Percentiles rank a stretch among this genome's conserved stretches.
Evolutionary conservation across 1,139 yeast species (phyloP).

Genomic region (Diutina catenulata): DNA sequence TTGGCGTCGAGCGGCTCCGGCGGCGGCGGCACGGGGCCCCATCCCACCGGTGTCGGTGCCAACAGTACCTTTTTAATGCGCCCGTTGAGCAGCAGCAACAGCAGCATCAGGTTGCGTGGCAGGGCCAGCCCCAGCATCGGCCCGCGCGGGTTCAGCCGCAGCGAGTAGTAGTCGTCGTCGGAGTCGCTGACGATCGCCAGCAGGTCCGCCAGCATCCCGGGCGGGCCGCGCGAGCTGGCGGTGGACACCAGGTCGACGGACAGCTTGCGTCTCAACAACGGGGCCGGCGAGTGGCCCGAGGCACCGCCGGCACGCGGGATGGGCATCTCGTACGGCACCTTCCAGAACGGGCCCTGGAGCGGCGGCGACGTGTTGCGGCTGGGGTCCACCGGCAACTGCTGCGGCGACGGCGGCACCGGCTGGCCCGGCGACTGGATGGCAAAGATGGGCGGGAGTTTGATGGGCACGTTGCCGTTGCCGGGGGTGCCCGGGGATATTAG

Average conservation of each 20-base stretch:
- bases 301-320: constrained; percentile 9
- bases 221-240: constrained; percentile 18
- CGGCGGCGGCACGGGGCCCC: not conserved
- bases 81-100: constrained; percentile 36
- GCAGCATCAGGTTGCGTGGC: constrained; percentile 35
- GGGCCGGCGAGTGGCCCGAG: constrained; percentile 7
- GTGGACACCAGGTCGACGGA: constrained; percentile 19
- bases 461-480: constrained; percentile 10
- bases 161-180: constrained; percentile 26
- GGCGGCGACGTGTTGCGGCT: constrained; percentile 19
- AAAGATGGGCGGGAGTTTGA: constrained; percentile 17
- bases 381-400: constrained; percentile 7
- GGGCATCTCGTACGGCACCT: constrained; percentile 41
- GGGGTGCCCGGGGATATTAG: not conserved
- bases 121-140: constrained; percentile 19
- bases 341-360: constrained; percentile 39
- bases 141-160: constrained; percentile 12
- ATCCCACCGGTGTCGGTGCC: constrained; percentile 9
- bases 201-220: constrained; percentile 18
- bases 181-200: constrained; percentile 23
- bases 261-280: constrained; percentile 13
- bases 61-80: constrained; percentile 17
- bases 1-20: constrained; percentile 12
- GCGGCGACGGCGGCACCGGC: constrained; percentile 6
- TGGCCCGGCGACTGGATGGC: constrained; percentile 8